phyloP scores from a whole-genome alignment of 306 rosid genomes.

The Hippophae rhamnoides region DNA sequence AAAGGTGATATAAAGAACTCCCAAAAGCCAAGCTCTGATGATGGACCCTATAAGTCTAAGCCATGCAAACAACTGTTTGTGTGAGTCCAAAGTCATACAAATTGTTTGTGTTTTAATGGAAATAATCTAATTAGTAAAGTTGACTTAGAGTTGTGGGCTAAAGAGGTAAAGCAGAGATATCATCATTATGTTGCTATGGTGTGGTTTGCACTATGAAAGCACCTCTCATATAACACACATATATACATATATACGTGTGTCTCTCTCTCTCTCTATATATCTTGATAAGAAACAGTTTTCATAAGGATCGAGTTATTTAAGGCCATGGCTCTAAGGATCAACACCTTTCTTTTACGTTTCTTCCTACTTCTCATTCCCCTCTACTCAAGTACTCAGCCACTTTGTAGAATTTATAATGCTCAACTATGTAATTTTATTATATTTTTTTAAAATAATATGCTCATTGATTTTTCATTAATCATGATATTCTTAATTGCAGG shows the following conservation, averaged over 20 bases:
- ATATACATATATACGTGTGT: not conserved
- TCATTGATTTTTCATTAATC: not conserved
- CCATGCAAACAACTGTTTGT: slow-evolving; percentile 49
- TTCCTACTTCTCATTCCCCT: slow-evolving; percentile 40
- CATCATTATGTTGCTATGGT: slow-evolving; percentile 47
- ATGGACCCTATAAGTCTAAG: slow-evolving; percentile 25
- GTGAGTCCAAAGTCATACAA: slow-evolving; percentile 39
- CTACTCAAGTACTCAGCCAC: slow-evolving; percentile 38
- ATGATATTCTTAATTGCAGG: slow-evolving; percentile 20
- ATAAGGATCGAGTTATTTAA: slow-evolving; percentile 3
- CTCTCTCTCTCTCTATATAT: slow-evolving; percentile 20
- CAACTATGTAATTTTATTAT: not conserved
- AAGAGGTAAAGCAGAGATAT: slow-evolving; percentile 43
- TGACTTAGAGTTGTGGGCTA: slow-evolving; percentile 48
- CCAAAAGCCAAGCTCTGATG: slow-evolving; percentile 22
- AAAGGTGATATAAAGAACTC: slow-evolving; percentile 21
- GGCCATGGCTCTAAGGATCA: slow-evolving; percentile 45
- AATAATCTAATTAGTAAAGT: slow-evolving; percentile 33
- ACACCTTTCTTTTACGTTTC: slow-evolving; percentile 20
- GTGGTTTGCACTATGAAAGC: slow-evolving; percentile 43
- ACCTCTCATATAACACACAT: slow-evolving; percentile 18
- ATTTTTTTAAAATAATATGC: not conserved
- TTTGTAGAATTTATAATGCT: not conserved
- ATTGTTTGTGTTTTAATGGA: slow-evolving; percentile 22
- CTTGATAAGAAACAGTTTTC: slow-evolving; percentile 1